Conservation (phyloP, 116 monocot genomes). For the Iris pallida region DNA sequence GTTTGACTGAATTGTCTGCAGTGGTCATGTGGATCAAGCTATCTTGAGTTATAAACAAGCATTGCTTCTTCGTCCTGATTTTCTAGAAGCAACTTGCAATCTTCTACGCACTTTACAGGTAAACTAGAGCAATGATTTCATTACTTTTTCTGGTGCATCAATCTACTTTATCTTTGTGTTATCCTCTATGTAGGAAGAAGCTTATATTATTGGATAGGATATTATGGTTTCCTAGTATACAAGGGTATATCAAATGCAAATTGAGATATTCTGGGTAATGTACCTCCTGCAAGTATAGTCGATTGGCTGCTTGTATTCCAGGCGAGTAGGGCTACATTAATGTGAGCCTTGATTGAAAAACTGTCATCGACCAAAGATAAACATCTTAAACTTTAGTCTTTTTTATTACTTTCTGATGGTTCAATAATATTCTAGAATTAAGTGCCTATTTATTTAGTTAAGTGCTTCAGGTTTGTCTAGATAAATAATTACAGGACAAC, state of each 20-base stretch:
- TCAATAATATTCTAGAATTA: no score
- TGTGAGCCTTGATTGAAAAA: no score
- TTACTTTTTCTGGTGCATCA: not conserved
- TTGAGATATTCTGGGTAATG: not conserved
- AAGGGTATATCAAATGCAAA: not conserved
- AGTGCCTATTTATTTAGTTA: no score
- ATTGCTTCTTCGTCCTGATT: constrained; percentile 68
- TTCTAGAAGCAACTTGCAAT: constrained; percentile 95
- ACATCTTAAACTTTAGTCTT: no score
- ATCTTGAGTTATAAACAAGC: constrained; percentile 85
- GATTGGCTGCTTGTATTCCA: no score
- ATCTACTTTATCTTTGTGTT: not conserved
- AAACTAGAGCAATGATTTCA: constrained; percentile 15
- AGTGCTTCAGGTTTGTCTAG: no score
- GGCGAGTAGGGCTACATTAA: no score
- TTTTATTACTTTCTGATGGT: no score
- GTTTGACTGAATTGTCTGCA: constrained; percentile 24
- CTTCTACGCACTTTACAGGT: constrained; percentile 35
- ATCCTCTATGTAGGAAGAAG: not conserved
- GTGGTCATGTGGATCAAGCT: constrained; percentile 80
- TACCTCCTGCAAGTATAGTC: not conserved
- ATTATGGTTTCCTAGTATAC: not conserved
- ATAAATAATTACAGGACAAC: no score
- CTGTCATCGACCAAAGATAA: no score
- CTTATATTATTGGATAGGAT: not conserved